Conservation (phyloP, 2,329 filamentous ascomycete species). For the Calonectria crousiana region DNA sequence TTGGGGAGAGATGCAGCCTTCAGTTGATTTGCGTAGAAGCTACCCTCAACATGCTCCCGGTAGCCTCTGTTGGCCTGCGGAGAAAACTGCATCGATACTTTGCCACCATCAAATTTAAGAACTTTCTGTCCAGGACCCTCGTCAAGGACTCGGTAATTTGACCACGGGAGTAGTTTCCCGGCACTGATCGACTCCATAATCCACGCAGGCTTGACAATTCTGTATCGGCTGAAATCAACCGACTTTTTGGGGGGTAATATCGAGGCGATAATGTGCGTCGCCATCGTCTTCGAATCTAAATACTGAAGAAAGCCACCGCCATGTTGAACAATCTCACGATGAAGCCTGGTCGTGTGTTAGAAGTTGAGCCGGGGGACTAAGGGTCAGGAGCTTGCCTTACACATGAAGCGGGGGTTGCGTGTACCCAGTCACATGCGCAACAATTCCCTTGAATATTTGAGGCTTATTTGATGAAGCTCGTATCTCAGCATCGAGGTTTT, state of each 20-base stretch:
- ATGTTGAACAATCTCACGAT: conserved; percentile 88
- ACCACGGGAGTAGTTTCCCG: conserved; percentile 87
- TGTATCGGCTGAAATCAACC: conserved; percentile 87
- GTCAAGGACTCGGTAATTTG: conserved; percentile 84
- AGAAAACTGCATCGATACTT: conserved; percentile 75
- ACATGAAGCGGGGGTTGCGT: conserved; percentile 93
- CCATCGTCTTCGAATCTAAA: conserved; percentile 91
- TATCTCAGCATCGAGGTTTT: conserved; percentile 90
- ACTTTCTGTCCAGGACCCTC: conserved; percentile 87
- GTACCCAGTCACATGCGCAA: conserved; percentile 94
- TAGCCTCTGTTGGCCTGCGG: conserved; percentile 73
- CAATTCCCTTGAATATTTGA: conserved; percentile 89
- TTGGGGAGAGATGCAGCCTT: conserved; percentile 52
- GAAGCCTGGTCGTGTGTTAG: conserved; percentile 64
- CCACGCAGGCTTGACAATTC: conserved; percentile 96
- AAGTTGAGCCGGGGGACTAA: not conserved
- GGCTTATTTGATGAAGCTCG: conserved; percentile 79
- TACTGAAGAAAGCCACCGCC: conserved; percentile 97
- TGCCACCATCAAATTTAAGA: conserved; percentile 71
- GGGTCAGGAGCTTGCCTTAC: conserved; percentile 48
- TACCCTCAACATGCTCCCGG: conserved; percentile 82
- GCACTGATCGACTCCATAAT: conserved; percentile 89
- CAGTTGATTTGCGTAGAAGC: conserved; percentile 85
- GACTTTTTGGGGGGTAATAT: conserved; percentile 92
- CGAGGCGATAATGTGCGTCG: conserved; percentile 95